Percentiles rank a stretch among this genome's conserved stretches.
phyloP scores from a whole-genome alignment of 1,284 basidiomycete species.

The Boletus albobrunnescens region DNA sequence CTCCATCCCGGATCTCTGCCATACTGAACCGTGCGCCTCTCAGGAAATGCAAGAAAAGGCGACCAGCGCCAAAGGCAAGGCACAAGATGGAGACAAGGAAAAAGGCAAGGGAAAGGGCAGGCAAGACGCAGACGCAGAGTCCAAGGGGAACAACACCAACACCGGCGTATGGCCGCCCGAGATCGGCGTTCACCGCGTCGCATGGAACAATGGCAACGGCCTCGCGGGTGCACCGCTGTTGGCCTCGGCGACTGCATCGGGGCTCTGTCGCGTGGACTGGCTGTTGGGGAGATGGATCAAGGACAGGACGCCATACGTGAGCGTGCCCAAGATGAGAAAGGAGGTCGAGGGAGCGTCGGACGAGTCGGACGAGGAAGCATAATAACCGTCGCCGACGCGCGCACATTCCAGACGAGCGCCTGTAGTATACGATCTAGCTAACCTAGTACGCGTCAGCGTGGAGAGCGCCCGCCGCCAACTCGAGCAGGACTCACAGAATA shows the following conservation, averaged over 20 bases:
- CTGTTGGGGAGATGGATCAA: constrained; percentile 64
- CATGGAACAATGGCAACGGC: constrained; percentile 77
- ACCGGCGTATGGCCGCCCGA: constrained; percentile 74
- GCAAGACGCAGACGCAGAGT: constrained; percentile 29
- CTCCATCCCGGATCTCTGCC: neutral
- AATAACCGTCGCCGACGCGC: neutral
- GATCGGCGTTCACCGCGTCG: constrained; percentile 69
- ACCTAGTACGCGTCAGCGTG: constrained; percentile 2
- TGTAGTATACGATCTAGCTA: neutral
- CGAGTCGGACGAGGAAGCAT: constrained; percentile 37
- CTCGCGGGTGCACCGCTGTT: constrained; percentile 63
- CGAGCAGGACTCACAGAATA: no score
- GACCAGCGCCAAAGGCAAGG: constrained; percentile 37
- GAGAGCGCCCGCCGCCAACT: no score
- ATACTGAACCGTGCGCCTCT: neutral
- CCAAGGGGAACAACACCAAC: constrained; percentile 25
- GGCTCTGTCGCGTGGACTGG: constrained; percentile 80
- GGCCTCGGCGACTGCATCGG: constrained; percentile 77
- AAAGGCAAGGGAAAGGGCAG: constrained; percentile 8
- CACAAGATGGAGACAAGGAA: no score
- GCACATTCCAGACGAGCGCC: neutral
- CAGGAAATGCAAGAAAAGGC: constrained; percentile 60
- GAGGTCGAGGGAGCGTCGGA: constrained; percentile 35
- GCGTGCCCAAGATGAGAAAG: constrained; percentile 42
- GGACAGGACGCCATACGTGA: constrained; percentile 58